Evolutionary conservation across 2,329 filamentous ascomycete species (phyloP), one percentile per base, ranked within the genome.

Genomic region (Sarocladiaceae sp.): DNA sequence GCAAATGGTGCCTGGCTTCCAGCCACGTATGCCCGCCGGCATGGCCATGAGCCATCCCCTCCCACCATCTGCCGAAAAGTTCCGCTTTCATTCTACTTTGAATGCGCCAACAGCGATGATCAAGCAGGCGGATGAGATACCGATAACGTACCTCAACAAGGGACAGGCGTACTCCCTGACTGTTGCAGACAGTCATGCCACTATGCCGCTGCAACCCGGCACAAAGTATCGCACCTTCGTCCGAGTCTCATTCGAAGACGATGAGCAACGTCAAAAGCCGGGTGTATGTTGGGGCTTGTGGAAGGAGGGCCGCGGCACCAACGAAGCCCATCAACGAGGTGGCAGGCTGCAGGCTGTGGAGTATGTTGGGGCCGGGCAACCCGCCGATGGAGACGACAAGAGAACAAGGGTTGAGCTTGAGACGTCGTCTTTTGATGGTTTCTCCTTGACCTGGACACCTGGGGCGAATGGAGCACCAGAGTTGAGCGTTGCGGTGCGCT

Each of bases 31-130:
- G 20, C 76, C 73, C 35, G 60, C 76, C 33, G 72, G 73, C 35
- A 68, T 78, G 62, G 61, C 71, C 12, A 71, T 78, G 62, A 60
- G 69, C 17, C 68, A 76, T 28, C 64, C 69, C 1, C 66, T 83
- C 29, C 80, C 81, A 5, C 61, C 76, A 1, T 76, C 76, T 0
- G 79, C 77, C 10, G 85, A 88, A 61, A 87, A 86, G 63, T 97
- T 97, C 64, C 89, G 94, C 36, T 97, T 90, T 64, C 88, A 94
- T 65, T 87, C 90, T 49, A 94, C 90, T 1, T 72, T 99, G 42
- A 95, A 96, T 66, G 93, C 94, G 1, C 91, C 93, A 3, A 99
- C 94, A 0, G 94, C 94, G 7, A 99, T 97, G 94, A 87, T 95
- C 63, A 95, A 88, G 67, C 85, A 91, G 56, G 71, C 84, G 1